These are phyloP conservation scores for Curvularia verruculosa DNA, from an alignment of 2,329 filamentous ascomycete genomes.

Conservation along the genomic window DNA sequence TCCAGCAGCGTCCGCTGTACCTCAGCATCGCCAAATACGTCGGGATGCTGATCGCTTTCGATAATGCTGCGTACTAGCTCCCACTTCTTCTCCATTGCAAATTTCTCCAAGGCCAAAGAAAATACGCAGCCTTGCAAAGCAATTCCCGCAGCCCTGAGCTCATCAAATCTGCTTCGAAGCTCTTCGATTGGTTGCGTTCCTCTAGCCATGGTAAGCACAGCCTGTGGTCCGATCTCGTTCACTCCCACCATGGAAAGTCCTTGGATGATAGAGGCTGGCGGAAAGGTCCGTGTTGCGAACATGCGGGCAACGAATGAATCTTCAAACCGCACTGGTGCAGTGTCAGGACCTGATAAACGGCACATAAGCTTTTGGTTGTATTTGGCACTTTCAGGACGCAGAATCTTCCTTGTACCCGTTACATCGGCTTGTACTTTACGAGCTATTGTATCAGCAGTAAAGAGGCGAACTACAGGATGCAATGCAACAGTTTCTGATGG, in stretches of 20 bases:
- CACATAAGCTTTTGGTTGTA: conserved; percentile 44
- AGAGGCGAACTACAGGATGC: conserved; percentile 37
- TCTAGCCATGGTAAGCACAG: conserved; percentile 77
- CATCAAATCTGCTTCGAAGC: conserved; percentile 64
- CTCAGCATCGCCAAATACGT: conserved; percentile 62
- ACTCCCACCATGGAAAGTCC: conserved; percentile 74
- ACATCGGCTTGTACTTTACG: conserved; percentile 13
- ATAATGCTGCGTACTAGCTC: conserved; percentile 60
- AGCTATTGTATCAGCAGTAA: conserved; percentile 35
- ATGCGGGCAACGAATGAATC: conserved; percentile 78
- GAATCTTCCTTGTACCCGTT: conserved; percentile 10
- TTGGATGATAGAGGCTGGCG: conserved; percentile 73
- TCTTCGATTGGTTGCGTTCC: conserved; percentile 64
- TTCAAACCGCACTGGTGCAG: conserved; percentile 53
- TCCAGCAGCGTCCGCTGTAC: conserved; percentile 62
- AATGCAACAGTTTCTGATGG: conserved; percentile 45
- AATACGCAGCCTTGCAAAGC: conserved; percentile 68
- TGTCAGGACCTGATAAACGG: conserved; percentile 49
- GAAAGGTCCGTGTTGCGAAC: conserved; percentile 78
- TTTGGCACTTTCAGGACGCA: conserved; percentile 14
- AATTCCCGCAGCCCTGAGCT: conserved; percentile 68
- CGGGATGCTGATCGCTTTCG: conserved; percentile 68
- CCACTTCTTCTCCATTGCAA: conserved; percentile 64
- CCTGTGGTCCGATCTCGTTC: conserved; percentile 73
- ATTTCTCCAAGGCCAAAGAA: conserved; percentile 66